phyloP scores from a whole-genome alignment of 768 basidiomycete species.

The Lactarius pseudohatsudake region DNA sequence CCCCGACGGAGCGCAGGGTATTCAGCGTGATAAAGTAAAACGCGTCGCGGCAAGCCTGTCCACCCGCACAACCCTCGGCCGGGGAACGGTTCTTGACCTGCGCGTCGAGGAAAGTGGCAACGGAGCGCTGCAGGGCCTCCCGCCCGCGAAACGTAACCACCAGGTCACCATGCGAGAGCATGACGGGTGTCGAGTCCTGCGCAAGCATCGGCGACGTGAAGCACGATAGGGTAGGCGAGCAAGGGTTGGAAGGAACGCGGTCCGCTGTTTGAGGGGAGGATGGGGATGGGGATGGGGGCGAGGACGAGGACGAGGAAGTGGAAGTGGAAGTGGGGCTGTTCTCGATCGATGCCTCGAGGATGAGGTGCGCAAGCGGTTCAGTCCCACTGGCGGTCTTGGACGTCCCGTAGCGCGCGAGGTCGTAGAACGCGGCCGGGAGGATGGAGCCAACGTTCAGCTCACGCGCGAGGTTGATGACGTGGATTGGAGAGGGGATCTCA shows the following conservation, averaged over 20 bases:
- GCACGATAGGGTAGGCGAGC: slow-evolving; percentile 29
- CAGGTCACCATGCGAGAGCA: slow-evolving; percentile 43
- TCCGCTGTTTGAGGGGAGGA: not conserved
- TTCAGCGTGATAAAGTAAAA: slow-evolving; percentile 79
- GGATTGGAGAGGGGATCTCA: slow-evolving; percentile 62
- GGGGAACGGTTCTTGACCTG: slow-evolving; percentile 53
- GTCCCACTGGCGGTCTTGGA: slow-evolving; percentile 64
- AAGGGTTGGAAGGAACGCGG: slow-evolving; percentile 12
- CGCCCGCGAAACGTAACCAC: slow-evolving; percentile 55
- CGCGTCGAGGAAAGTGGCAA: slow-evolving; percentile 57
- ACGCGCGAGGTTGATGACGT: slow-evolving; percentile 66
- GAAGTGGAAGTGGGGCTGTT: slow-evolving; percentile 6
- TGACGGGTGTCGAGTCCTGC: slow-evolving; percentile 22
- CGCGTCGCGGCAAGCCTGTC: slow-evolving; percentile 57
- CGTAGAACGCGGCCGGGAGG: slow-evolving; percentile 72
- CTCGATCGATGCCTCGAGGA: slow-evolving; percentile 13
- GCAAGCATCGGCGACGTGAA: slow-evolving; percentile 12
- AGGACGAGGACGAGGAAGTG: slow-evolving; percentile 21
- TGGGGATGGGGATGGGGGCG: not conserved
- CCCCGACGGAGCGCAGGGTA: slow-evolving; percentile 65
- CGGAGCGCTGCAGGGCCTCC: slow-evolving; percentile 60
- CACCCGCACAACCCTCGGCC: slow-evolving; percentile 47
- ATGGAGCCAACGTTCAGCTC: slow-evolving; percentile 58
- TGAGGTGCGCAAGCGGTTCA: slow-evolving; percentile 33
- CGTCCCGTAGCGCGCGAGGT: slow-evolving; percentile 69